phyloP scores from a whole-genome alignment of 1,139 yeast genomes.

The Tardiomyces digboiensis region DNA sequence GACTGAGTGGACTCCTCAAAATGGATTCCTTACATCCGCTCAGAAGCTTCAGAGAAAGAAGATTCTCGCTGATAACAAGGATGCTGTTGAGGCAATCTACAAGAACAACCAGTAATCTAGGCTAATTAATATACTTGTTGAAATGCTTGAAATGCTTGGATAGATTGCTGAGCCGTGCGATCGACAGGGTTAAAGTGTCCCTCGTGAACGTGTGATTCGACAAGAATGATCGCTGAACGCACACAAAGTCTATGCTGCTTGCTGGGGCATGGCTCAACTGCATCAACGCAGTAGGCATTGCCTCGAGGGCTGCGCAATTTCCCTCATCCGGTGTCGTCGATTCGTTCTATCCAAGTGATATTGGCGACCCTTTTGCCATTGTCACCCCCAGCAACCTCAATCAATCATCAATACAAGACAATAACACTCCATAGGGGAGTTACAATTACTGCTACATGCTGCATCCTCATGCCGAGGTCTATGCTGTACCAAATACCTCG shows the following conservation, averaged over 20 bases:
- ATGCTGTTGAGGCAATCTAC: conserved; percentile 18
- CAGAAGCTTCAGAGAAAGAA: conserved; percentile 94
- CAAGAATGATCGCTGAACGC: too few relatives aligned
- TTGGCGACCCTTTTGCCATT: not conserved
- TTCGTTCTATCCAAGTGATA: not conserved
- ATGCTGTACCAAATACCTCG: conserved; percentile 16
- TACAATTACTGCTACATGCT: conserved; percentile 37
- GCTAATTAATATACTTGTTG: not conserved
- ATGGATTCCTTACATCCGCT: conserved; percentile 89
- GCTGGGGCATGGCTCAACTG: not conserved
- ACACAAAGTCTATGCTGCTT: not conserved
- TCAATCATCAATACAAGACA: not conserved
- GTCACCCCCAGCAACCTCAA: not conserved
- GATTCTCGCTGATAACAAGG: conserved; percentile 47
- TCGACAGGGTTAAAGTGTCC: too few relatives aligned
- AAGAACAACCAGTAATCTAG: not conserved
- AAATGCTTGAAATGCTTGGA: too few relatives aligned
- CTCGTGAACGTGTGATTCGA: too few relatives aligned
- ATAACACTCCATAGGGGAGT: conserved; percentile 16
- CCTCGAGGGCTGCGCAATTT: not conserved
- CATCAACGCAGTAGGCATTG: not conserved
- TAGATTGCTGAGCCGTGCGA: too few relatives aligned
- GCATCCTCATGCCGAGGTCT: conserved; percentile 22
- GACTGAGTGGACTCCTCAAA: conserved; percentile 98
- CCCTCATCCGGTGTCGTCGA: not conserved